A percentile compares a stretch with the other conserved stretches of the same genome.
Evolutionary conservation across 345 rosid species (phyloP).

Genomic region (Sisymbrium altissimum): DNA sequence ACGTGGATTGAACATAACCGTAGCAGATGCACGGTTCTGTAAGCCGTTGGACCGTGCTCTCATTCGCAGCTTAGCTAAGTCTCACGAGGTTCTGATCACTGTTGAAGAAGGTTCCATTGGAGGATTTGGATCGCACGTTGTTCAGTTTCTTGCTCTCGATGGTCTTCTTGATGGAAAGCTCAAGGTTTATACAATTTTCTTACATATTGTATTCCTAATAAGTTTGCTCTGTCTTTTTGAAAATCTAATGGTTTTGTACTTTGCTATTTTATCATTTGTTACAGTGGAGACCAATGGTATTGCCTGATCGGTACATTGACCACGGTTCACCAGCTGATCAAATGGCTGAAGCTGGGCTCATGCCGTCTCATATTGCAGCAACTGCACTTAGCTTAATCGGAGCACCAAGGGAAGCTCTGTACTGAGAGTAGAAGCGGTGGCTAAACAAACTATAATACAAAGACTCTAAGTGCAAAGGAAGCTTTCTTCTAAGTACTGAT

Average conservation of each 20-base stretch:
- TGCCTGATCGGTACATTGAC: conserved; percentile 82
- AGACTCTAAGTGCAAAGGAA: background rate
- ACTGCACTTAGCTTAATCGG: conserved; percentile 79
- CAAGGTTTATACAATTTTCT: conserved; percentile 44
- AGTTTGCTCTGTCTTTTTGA: background rate
- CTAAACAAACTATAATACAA: background rate
- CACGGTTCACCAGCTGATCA: conserved; percentile 93
- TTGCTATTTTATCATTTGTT: background rate
- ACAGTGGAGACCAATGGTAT: conserved; percentile 96
- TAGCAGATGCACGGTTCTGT: conserved; percentile 91
- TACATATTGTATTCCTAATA: background rate
- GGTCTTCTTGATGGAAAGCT: conserved; percentile 88
- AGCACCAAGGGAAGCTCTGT: conserved; percentile 67
- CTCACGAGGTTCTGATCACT: conserved; percentile 78
- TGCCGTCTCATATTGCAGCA: conserved; percentile 92
- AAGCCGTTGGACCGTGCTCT: conserved; percentile 79
- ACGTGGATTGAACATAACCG: conserved; percentile 55
- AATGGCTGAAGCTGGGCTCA: conserved; percentile 71
- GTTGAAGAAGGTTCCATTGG: conserved; percentile 98
- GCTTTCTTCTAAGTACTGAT: conserved; percentile 10
- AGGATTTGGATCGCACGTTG: conserved; percentile 95
- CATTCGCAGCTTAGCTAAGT: conserved; percentile 76
- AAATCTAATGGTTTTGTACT: background rate
- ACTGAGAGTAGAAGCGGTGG: conserved; percentile 9
- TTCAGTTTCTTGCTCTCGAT: conserved; percentile 85